Evolutionary conservation across 306 rosid species (phyloP).

Genomic region (Cicer yamashitae): DNA sequence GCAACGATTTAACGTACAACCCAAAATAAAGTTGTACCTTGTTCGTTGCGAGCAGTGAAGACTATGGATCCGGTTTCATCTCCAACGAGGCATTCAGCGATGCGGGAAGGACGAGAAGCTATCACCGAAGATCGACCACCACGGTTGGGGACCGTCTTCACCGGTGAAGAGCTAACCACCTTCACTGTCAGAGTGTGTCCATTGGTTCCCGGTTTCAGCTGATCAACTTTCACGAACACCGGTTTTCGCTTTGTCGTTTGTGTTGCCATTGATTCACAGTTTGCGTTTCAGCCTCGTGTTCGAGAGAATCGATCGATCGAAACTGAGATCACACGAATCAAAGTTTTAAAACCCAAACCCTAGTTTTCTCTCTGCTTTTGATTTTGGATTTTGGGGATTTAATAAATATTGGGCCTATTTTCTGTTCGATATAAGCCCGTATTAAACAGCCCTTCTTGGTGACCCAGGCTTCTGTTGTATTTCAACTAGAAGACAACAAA

Average conservation of each 20-base stretch:
- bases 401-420: constrained; percentile 26
- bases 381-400: constrained; percentile 49
- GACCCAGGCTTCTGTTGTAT: too few relatives aligned
- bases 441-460: too few relatives aligned
- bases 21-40: constrained; percentile 53
- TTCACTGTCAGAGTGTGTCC: constrained; percentile 89
- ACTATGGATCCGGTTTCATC: constrained; percentile 78
- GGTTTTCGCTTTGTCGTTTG: constrained; percentile 75
- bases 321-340: not conserved
- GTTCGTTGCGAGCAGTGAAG: constrained; percentile 92
- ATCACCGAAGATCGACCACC: constrained; percentile 63
- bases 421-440: not conserved
- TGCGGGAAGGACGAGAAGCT: constrained; percentile 62
- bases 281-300: not conserved
- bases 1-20: not conserved
- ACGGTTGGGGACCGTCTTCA: constrained; percentile 46
- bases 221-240: constrained; percentile 78
- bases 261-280: constrained; percentile 57
- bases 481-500: too few relatives aligned
- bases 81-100: constrained; percentile 78
- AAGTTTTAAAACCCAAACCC: constrained; percentile 51
- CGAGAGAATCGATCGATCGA: constrained; percentile 5
- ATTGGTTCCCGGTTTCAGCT: constrained; percentile 75
- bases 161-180: constrained; percentile 67
- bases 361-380: not conserved